These are phyloP conservation scores for Tilletia horrida DNA, from an alignment of 1,284 basidiomycete genomes.

Conservation along the genomic window DNA sequence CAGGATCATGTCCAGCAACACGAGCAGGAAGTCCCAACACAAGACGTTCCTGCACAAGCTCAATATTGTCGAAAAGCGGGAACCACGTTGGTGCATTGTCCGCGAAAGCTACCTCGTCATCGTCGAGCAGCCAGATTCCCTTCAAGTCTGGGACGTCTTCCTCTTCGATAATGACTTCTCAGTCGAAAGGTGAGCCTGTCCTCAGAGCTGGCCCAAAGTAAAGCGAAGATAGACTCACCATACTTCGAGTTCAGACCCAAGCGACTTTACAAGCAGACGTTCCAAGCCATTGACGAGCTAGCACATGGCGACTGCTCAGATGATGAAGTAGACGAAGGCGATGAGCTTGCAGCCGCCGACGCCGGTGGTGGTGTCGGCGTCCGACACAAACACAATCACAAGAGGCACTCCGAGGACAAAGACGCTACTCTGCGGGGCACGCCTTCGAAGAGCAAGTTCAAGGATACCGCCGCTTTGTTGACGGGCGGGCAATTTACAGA, in stretches of 20 bases:
- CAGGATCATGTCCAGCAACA: conserved; percentile 56
- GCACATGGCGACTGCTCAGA: conserved; percentile 13
- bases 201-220: too few relatives aligned
- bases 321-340: conserved; percentile 9
- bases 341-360: conserved; percentile 7
- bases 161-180: conserved; percentile 84
- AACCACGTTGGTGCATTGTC: conserved; percentile 86
- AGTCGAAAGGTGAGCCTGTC: conserved; percentile 62
- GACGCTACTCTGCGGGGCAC: conserved; percentile 17
- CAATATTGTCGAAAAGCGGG: conserved; percentile 62
- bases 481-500: conserved; percentile 45
- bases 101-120: conserved; percentile 88
- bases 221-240: too few relatives aligned
- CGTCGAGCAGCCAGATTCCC: conserved; percentile 72
- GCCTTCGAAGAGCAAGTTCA: conserved; percentile 15
- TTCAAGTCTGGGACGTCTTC: conserved; percentile 85
- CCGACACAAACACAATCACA: conserved; percentile 9
- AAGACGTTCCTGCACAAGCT: neutral
- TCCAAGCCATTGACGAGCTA: conserved; percentile 28
- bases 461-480: conserved; percentile 44
- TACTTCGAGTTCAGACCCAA: conserved; percentile 38
- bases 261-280: conserved; percentile 54
- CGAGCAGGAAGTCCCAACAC: conserved; percentile 15
- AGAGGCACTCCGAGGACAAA: conserved; percentile 18
- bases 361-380: conserved; percentile 13